Conservation (phyloP, 1,139 yeast genomes). For the Williopsis jadinii region DNA sequence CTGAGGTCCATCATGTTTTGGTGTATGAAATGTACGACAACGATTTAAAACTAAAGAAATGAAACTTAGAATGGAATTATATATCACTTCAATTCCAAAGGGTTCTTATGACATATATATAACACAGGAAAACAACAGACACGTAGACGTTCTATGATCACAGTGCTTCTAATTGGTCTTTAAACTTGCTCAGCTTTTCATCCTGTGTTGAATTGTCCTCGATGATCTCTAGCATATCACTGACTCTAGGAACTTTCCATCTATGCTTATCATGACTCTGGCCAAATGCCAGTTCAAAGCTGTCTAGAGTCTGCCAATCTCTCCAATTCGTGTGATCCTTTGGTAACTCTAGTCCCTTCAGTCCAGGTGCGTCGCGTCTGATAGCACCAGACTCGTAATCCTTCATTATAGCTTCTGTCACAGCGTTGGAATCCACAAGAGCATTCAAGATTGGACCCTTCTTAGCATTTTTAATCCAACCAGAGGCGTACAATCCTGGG, state of each 20-base stretch:
- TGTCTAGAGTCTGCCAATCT: conserved; percentile 51
- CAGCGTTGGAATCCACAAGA: conserved; percentile 76
- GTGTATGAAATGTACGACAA: too few species aligned
- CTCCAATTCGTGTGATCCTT: conserved; percentile 50
- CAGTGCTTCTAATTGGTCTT: too few species aligned
- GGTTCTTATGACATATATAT: conserved; percentile 1
- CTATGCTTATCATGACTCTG: conserved; percentile 55
- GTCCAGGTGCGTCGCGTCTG: conserved; percentile 2
- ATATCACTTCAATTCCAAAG: too few species aligned
- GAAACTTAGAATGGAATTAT: too few species aligned
- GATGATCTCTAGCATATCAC: conserved; percentile 9
- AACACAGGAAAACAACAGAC: too few species aligned
- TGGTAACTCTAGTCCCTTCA: conserved; percentile 24
- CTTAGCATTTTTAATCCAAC: conserved; percentile 91
- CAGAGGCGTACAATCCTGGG: conserved; percentile 70
- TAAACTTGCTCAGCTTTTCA: too few species aligned
- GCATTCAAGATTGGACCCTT: conserved; percentile 90
- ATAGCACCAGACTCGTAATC: conserved; percentile 36
- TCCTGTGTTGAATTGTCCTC: neutral
- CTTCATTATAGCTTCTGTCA: conserved; percentile 56
- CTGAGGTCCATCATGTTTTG: too few species aligned
- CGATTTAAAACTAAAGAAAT: too few species aligned
- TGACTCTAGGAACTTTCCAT: conserved; percentile 39
- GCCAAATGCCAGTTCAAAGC: conserved; percentile 29
- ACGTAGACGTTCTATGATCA: too few species aligned